These are phyloP conservation scores for Barbarea vulgaris DNA, from an alignment of 345 rosid genomes.

Conservation along the genomic window DNA sequence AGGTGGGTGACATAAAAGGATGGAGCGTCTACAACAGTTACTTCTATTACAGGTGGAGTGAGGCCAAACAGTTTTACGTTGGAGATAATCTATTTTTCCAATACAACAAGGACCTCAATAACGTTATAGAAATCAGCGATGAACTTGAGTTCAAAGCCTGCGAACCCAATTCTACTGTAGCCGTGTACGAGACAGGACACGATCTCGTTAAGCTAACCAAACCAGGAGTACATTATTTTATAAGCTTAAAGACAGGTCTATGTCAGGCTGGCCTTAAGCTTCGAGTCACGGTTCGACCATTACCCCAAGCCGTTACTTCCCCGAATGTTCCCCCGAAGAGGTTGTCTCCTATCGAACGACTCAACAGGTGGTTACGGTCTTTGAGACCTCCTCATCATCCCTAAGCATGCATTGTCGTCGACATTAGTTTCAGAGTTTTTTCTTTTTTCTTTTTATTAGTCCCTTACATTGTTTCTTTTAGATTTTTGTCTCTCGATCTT, in stretches of 20 bases:
- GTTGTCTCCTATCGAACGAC: background rate
- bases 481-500: too few species aligned
- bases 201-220: conserved; percentile 1
- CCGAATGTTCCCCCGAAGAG: background rate
- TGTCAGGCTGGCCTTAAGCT: background rate
- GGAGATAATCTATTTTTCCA: background rate
- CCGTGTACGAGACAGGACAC: background rate
- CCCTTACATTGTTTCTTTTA: too few species aligned
- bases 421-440: background rate
- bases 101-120: background rate
- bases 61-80: background rate
- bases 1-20: background rate
- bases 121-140: background rate
- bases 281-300: background rate
- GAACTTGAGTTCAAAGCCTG: background rate
- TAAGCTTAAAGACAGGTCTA: background rate
- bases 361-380: background rate
- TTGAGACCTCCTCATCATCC: background rate
- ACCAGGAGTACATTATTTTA: background rate
- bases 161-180: background rate
- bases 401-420: too few species aligned
- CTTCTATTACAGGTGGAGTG: background rate
- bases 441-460: too few species aligned
- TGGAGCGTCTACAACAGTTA: background rate
- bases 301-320: background rate